Evolutionary conservation across 805 yeast species (phyloP).

Genomic region (Nakazawaea holstii): DNA sequence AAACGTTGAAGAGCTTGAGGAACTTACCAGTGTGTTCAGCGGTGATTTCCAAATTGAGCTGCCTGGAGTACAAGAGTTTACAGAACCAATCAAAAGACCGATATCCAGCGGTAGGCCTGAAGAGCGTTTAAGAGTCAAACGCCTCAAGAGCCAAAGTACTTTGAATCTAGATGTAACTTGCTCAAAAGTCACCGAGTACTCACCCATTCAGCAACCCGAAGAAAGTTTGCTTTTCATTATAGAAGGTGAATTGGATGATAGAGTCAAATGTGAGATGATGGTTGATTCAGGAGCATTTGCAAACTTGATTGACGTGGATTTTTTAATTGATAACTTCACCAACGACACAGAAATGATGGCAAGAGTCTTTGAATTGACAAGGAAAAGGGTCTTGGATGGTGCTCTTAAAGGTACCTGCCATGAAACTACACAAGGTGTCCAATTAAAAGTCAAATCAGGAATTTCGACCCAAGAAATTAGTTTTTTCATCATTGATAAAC

Average conservation of each 20-base stretch:
- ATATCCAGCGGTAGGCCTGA: no score
- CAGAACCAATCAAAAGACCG: no score
- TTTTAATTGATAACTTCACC: neutral
- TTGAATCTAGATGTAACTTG: no score
- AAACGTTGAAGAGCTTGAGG: no score
- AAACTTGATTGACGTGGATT: slow-evolving; percentile 2
- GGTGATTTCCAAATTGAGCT: no score
- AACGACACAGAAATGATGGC: neutral
- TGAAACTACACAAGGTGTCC: slow-evolving; percentile 2
- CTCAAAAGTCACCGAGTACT: no score
- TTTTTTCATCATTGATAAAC: slow-evolving; percentile 6
- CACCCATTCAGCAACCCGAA: slow-evolving; percentile 1
- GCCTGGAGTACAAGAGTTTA: no score
- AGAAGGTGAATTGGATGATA: neutral
- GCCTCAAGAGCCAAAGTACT: no score
- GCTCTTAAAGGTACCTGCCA: neutral
- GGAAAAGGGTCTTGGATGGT: slow-evolving; percentile 1
- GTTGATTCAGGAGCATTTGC: slow-evolving; percentile 6
- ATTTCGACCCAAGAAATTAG: neutral
- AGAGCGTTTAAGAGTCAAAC: no score
- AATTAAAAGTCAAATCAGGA: neutral
- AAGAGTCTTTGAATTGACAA: neutral
- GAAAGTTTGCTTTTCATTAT: slow-evolving; percentile 2
- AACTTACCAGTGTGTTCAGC: no score
- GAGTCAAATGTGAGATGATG: neutral